Evolutionary conservation across 768 basidiomycete species (phyloP), one percentile per base, ranked within the genome.

Genomic region (Rhodotorula diobovata): DNA sequence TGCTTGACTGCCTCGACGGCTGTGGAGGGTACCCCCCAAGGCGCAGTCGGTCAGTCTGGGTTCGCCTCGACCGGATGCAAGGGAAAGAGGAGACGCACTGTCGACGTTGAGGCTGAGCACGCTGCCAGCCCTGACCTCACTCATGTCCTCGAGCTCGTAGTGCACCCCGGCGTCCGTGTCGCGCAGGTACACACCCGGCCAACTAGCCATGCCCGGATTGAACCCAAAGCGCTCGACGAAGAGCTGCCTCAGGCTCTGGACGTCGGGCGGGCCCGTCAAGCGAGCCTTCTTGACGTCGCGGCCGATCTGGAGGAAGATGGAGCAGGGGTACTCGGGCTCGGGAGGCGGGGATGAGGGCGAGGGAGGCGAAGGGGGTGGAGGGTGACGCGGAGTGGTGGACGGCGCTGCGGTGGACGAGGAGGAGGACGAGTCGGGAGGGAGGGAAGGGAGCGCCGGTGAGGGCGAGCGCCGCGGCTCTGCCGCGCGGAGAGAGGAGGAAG

Each of bases 1-100:
- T 97, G 93, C 79, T 95, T 97, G 80, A 99, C 95, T 80, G 98
- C 95, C 81, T 99, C 94, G 65, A 98, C 87, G 34, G 93, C 95
- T 99, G 58, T 18, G 25, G 55, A 15, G 14, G 5, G 34, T n/a
- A n/a, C n/a, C n/a, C n/a, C n/a, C n/a, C 39, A 46, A 23, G n/a
- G 9, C 14, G 16, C 25, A 23, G 30, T 16, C 1, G 25, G 54
- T 9, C 23, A 21, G 46, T 21, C 39, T 9, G 1, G 15, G 12
- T 43, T 3, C n/a, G n/a, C 15, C 2, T 7, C n/a, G 37, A 8
- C 39, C 39, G 7, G 21, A 28, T 30, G 39, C 39, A 43, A 30
- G 41, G 11, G 8, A 37, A 25, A 32, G 35, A 61, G 34, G 30
- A n/a, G 35, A 87, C 94, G 81, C 81, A 97, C 95, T 91, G 85